Evolutionary conservation across 208 protist species (phyloP), one percentile per base, ranked within the genome.

Genomic region (Crithidia mellificae): DNA sequence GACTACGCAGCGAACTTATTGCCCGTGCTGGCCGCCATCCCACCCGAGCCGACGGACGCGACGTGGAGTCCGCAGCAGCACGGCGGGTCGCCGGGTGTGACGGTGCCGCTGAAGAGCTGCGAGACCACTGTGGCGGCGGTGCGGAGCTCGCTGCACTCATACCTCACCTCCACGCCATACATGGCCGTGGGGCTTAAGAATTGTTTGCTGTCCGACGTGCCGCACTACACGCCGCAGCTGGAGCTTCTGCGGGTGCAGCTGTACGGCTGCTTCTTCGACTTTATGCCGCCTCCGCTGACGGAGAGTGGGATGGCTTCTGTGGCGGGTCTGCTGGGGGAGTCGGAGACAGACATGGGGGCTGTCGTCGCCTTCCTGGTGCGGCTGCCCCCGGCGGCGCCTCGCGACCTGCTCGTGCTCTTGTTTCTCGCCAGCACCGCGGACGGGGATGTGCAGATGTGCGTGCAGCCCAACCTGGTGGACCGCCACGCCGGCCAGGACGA

Each of bases 1-100:
- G 77, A 87, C 25, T 92, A 92, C 58, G 90, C 81, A 17, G 52
- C 61, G 36, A 74, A 78, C 52, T 49, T 95, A 59, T 44, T 74
- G 49, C 77, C 88, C 7, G 78, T 90, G 54, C 62, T 95, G 20
- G 63, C 71, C n/a, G 41, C 71, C 19, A 87, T 90, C 39, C 84
- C 84, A 0, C 7, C 50, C 14, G 56, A 71, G 25, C 80, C 84
- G 14, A 90, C 80, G 8, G 6, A 53, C 44, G 64, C 66, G 29
- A 83, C 80, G 39, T 90, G 80, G 80, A 75, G 62, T 39, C 76
- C 73, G 29, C 73, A 70, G 24, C 68, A 76, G 76, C 51, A 74
- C 43, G 59, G 62, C 39, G 83, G 83, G 14, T 88, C 83, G 8
- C 83, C 83, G 14, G 83, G 83, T n/a, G 75, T 83, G n/a, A 63